Conservation (phyloP, 768 basidiomycete genomes). For the Paxillus ammoniavirescens region DNA sequence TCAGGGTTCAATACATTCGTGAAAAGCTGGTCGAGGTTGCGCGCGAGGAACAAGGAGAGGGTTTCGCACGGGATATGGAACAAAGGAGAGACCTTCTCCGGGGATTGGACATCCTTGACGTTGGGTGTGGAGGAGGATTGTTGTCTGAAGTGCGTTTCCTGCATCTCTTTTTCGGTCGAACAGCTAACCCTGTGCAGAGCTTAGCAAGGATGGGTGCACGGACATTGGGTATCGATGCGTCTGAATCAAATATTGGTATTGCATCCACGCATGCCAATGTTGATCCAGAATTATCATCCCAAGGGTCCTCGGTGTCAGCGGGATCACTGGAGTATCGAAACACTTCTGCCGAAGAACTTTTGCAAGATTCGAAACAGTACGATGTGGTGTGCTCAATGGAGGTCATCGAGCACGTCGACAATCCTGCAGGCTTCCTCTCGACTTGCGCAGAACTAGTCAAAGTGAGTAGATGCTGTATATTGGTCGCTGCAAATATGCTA, state of each 20-base stretch:
- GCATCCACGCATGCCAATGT: conserved; percentile 78
- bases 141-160: conserved; percentile 74
- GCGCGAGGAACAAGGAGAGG: conserved; percentile 50
- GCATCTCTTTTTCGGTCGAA: not conserved
- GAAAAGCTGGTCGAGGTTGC: conserved; percentile 67
- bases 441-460: conserved; percentile 85
- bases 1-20: conserved; percentile 77
- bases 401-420: conserved; percentile 95
- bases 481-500: not conserved
- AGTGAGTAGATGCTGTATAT: conserved; percentile 42
- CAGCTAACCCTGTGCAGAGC: conserved; percentile 48
- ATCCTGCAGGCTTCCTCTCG: conserved; percentile 79
- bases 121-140: conserved; percentile 95
- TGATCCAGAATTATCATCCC: conserved; percentile 59
- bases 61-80: conserved; percentile 28
- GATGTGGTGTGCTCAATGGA: conserved; percentile 98
- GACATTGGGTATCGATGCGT: conserved; percentile 93
- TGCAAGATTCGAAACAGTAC: conserved; percentile 62
- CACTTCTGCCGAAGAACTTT: conserved; percentile 71
- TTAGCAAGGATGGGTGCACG: conserved; percentile 83
- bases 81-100: conserved; percentile 40
- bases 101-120: conserved; percentile 77
- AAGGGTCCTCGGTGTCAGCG: conserved; percentile 9
- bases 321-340: conserved; percentile 63
- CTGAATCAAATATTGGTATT: conserved; percentile 80